A percentile compares a stretch with the other conserved stretches of the same genome.
Evolutionary conservation across 148 eudicot species (phyloP).

Genomic region (Fallopia convolvulus): DNA sequence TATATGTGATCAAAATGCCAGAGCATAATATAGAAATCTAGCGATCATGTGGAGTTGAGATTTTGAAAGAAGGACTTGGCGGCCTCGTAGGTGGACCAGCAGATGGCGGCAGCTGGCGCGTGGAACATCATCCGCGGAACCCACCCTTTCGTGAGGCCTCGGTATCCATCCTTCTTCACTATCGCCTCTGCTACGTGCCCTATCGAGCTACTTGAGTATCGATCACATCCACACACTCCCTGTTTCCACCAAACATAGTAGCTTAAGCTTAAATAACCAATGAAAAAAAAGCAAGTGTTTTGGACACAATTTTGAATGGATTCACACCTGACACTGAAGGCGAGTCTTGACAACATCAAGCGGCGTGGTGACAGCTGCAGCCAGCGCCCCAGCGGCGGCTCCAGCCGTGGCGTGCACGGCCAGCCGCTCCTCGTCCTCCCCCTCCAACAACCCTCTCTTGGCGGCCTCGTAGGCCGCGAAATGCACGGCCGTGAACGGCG

Average conservation of each 20-base stretch:
- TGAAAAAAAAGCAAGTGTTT: too few species aligned
- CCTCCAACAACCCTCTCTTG: conserved; percentile 53
- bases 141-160: conserved; percentile 43
- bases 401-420: conserved; percentile 88
- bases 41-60: neutral
- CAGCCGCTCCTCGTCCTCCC: conserved; percentile 49
- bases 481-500: conserved; percentile 81
- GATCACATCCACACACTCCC: conserved; percentile 49
- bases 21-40: too few species aligned
- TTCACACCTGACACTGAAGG: conserved; percentile 77
- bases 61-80: conserved; percentile 32
- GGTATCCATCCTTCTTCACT: conserved; percentile 31
- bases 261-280: too few species aligned
- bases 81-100: conserved; percentile 48
- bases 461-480: conserved; percentile 84
- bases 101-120: conserved; percentile 49
- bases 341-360: conserved; percentile 93
- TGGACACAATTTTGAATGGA: neutral
- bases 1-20: too few species aligned
- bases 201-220: conserved; percentile 35
- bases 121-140: conserved; percentile 43
- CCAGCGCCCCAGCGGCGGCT: conserved; percentile 78
- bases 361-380: conserved; percentile 67
- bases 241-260: neutral
- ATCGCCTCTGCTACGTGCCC: conserved; percentile 21